phyloP scores from a whole-genome alignment of 2,329 filamentous ascomycete species.

The Colletotrichum orchidophilum region DNA sequence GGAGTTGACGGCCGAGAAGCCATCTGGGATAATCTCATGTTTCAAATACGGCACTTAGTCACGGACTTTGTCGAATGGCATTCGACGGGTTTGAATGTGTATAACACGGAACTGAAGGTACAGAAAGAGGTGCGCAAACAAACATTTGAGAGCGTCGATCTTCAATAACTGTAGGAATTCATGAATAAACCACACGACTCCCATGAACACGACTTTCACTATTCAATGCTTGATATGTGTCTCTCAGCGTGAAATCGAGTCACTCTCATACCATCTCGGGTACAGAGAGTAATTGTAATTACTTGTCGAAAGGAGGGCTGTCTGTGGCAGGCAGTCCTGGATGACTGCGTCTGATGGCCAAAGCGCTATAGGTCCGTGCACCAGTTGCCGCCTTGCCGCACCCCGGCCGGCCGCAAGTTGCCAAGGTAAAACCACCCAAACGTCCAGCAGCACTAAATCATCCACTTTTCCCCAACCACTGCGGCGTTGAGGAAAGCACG shows the following conservation, averaged over 20 bases:
- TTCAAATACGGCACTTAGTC: not conserved
- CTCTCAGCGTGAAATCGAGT: not conserved
- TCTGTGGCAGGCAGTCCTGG: not conserved
- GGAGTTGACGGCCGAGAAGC: not conserved
- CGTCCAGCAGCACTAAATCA: not conserved
- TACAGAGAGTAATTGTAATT: not conserved
- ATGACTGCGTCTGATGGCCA: not conserved
- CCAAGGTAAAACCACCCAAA: not conserved
- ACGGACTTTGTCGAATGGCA: not conserved
- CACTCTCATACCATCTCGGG: not conserved
- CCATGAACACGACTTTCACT: not conserved
- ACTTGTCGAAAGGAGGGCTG: not conserved
- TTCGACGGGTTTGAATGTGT: not conserved
- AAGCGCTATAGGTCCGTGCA: conserved; percentile 12
- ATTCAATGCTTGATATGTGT: not conserved
- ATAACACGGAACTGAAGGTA: not conserved
- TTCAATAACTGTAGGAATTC: not conserved
- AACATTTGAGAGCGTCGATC: not conserved
- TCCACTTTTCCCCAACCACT: conserved; percentile 17
- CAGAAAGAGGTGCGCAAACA: not conserved
- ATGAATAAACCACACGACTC: not conserved
- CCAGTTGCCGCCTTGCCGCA: conserved; percentile 19
- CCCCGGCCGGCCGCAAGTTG: not conserved
- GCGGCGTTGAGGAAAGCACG: not conserved
- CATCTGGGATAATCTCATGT: not conserved